Evolutionary conservation across 192 early-diverging fungal species (phyloP), one percentile per base, ranked within the genome.

Genomic region (Backusella morwellensis): DNA sequence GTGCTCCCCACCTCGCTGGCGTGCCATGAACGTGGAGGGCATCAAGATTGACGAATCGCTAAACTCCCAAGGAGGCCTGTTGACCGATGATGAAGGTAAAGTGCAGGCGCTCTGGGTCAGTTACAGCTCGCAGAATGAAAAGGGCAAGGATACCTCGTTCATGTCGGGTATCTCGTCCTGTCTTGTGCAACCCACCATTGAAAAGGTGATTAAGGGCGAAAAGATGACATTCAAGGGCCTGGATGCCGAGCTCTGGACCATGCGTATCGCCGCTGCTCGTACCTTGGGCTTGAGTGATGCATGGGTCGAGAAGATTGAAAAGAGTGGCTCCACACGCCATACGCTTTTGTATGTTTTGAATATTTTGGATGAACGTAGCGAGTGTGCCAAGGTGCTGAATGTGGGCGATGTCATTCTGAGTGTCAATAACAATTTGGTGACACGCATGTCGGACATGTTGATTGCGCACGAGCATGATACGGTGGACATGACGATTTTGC

Each of bases 21-120:
- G 83, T 75, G 79, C 90, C 76, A 83, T 86, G 85, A 84, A 86
- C n/a, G 81, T 88, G 73, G 77, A 82, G 77, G 91, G 91, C 38
- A 86, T 94, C 81, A 88, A 87, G 75, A 86, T 93, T 32, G 88
- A 94, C 74, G 90, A 93, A 70, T 86, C 91, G 72, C 80, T 90
- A 9, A 82, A 83, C 9, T 89, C 88, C 6, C 91, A 92, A 77
- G 92, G 92, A 36, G 93, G 92, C 12, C 82, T 95, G 0, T 82
- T 95, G 6, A 89, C 88, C 38, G 86, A 90, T 29, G 52, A 32
- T 9, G 72, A 88, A 21, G 93, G 93, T 1, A 78, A 68, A 6
- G 87, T 91, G 0, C 88, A 88, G 38, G 92, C 87, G 0, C 74
- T 95, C 29, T 93, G 91, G 92, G 85, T 90, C 72, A 90, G 88